Base-by-base conservation (phyloP, 139 green algal genomes). In the Coelastrella sp. region DNA sequence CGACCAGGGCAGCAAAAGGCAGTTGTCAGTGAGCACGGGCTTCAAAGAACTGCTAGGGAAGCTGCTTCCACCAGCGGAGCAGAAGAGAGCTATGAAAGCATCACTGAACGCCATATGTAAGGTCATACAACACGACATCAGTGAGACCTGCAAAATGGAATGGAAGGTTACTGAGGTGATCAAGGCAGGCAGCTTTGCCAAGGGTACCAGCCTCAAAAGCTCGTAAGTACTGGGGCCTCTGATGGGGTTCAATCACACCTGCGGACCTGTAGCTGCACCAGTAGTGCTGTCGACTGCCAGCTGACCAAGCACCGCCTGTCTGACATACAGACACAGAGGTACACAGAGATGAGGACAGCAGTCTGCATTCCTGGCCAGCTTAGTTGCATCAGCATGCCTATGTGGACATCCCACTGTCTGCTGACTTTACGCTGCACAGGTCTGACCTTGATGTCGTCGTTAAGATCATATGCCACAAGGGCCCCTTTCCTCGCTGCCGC, bases 371-470 rank as follows among this genome's bases (percentile, higher is more conserved):
- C 32, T 47, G 32, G 32, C 32, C 32, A 47, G 32, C 32, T 47
- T 47, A 47, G 32, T 47, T 47, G 32, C 32, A 47, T 47, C 32
- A 47, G 32, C 32, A 47, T 47, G 32, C 32, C 32, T 47, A 47
- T 47, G 32, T 47, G 32, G 32, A 47, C 32, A 47, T 47, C 32
- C 32, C 32, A 47, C 32, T 47, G 16, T 32, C 14, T 13, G 11
- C 6, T 80, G 20, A 14, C n/a, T 13, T 83, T 20, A 23, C 17
- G 13, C 7, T 64, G 19, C 57, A 57, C 79, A 85, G 79, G 60
- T 61, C 57, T 57, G 79, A 85, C 57, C 79, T 85, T 23, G 79
- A 85, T 32, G 79, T 85, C 3, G 57, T 85, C 17, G 57, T 85
- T 4, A 85, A 85, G 79, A 56, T 85, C 19, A 85, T 22, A 17